These are phyloP conservation scores for Auricularia sp. DNA, from an alignment of 768 basidiomycete species.

Conservation along the genomic window DNA sequence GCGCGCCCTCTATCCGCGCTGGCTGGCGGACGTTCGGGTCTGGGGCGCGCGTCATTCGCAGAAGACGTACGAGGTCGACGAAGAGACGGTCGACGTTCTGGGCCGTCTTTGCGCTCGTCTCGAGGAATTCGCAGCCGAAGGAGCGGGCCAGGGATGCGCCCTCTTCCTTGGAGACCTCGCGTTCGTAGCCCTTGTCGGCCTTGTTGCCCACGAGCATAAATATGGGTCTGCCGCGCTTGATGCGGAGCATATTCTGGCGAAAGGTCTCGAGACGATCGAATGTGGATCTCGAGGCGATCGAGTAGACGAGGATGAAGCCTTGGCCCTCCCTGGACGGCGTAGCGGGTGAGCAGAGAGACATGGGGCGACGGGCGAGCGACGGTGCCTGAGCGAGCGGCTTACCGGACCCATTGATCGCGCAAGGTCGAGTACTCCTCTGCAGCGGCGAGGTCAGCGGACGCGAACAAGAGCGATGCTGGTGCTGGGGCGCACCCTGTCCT, in stretches of 20 bases:
- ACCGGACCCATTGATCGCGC: conserved; percentile 98
- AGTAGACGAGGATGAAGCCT: conserved; percentile 96
- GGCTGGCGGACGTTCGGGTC: not conserved
- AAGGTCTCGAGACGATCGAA: conserved; percentile 87
- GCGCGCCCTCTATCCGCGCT: not conserved
- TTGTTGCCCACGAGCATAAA: conserved; percentile 97
- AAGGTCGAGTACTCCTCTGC: conserved; percentile 95
- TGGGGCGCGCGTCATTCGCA: conserved; percentile 31
- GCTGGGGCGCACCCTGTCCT: conserved; percentile 67
- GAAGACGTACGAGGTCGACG: conserved; percentile 71
- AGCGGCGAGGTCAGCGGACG: conserved; percentile 9
- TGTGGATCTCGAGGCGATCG: conserved; percentile 86
- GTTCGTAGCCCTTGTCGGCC: conserved; percentile 81
- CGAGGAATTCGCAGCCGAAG: conserved; percentile 89
- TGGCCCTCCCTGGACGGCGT: conserved; percentile 67
- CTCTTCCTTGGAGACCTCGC: conserved; percentile 87
- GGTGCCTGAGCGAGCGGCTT: conserved; percentile 22
- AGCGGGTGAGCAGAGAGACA: not conserved
- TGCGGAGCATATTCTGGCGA: conserved; percentile 80
- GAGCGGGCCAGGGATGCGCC: conserved; percentile 70
- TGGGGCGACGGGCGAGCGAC: conserved; percentile 1
- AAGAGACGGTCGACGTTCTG: conserved; percentile 88
- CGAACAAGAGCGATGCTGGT: conserved; percentile 4
- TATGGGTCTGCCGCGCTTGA: conserved; percentile 74
- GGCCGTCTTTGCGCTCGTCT: conserved; percentile 93